Conservation (phyloP, 176 grass and related monocot genomes). For the Oryza brachyantha region DNA sequence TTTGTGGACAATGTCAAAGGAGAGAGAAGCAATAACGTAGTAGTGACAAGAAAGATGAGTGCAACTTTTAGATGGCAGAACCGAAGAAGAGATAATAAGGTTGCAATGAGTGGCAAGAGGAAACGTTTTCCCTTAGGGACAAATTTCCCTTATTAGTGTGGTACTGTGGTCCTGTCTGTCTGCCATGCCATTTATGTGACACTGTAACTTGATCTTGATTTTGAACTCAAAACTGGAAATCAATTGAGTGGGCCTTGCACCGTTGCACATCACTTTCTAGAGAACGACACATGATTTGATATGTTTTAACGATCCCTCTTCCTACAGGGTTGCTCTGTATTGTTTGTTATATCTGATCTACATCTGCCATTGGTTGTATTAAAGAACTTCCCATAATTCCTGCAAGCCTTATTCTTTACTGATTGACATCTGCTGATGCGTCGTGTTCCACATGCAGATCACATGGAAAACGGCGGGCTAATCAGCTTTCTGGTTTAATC, state of each 20-base stretch:
- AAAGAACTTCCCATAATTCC: background rate
- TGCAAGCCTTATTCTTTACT: background rate
- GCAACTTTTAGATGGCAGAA: background rate
- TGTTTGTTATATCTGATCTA: conserved; percentile 2
- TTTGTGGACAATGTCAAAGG: background rate
- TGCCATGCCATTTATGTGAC: background rate
- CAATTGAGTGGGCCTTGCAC: background rate
- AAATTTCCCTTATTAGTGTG: too few species aligned
- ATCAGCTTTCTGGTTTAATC: background rate
- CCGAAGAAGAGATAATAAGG: background rate
- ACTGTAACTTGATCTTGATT: background rate
- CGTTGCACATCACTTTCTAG: background rate
- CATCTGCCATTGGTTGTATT: background rate
- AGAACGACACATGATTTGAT: background rate
- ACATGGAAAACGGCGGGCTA: background rate
- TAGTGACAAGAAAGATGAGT: background rate
- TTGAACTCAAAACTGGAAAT: background rate
- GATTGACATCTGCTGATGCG: background rate
- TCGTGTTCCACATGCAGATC: background rate
- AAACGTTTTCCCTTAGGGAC: too few species aligned
- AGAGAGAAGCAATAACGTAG: background rate
- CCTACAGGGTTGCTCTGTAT: background rate
- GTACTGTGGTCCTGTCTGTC: background rate
- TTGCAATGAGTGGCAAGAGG: background rate
- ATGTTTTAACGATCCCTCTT: background rate